Conservation (phyloP, 2,329 filamentous ascomycete species). For the Penicillium sclerotigenum region DNA sequence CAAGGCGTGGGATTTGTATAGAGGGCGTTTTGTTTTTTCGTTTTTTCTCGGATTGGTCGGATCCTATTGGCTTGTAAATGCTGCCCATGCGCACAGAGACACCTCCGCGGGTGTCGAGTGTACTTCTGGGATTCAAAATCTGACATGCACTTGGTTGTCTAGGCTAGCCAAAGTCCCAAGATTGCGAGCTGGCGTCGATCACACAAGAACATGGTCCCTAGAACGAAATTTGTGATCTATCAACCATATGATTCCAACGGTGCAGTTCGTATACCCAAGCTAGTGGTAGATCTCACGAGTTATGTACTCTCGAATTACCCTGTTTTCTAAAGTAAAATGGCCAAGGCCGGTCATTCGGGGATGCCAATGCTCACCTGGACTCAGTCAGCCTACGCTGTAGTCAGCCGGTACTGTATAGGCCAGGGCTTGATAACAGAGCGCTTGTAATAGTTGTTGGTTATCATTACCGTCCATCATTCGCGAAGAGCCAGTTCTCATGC, state of each 20-base stretch:
- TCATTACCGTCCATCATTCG: neutral
- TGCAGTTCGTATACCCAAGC: neutral
- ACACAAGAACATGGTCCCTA: neutral
- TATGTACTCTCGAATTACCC: neutral
- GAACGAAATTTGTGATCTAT: constrained; percentile 3
- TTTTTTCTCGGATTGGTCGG: neutral
- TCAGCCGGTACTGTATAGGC: neutral
- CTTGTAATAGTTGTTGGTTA: neutral
- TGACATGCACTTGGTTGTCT: neutral
- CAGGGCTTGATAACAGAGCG: neutral
- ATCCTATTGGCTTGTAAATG: constrained; percentile 1
- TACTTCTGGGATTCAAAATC: neutral
- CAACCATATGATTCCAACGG: neutral
- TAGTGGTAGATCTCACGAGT: constrained; percentile 7
- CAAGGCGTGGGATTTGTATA: constrained; percentile 1
- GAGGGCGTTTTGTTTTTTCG: neutral
- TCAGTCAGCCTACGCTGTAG: neutral
- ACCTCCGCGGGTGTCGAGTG: neutral
- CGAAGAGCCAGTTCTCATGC: neutral
- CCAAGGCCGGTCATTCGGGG: neutral
- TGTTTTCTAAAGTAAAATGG: neutral
- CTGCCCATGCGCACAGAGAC: neutral
- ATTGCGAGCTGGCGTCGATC: constrained; percentile 4
- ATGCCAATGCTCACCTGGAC: neutral
- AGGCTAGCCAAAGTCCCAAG: neutral